These are phyloP conservation scores for Lindgomyces ingoldianus DNA, from an alignment of 495 filamentous ascomycete species.

Conservation along the genomic window DNA sequence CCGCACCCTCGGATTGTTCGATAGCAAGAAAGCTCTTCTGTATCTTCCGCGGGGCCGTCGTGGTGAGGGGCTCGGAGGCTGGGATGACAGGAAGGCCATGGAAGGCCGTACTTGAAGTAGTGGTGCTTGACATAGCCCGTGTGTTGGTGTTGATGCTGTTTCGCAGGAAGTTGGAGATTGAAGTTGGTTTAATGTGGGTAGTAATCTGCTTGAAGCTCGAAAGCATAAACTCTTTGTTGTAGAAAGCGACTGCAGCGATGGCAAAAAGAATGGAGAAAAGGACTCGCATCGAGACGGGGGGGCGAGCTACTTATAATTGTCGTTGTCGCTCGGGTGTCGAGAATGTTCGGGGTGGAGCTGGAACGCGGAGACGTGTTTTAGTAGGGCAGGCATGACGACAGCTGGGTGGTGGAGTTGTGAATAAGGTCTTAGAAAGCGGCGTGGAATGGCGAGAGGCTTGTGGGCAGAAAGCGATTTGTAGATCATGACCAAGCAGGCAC, in stretches of 20 bases:
- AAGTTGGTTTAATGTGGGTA: slow-evolving; percentile 18
- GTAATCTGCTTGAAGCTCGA: slow-evolving; percentile 31
- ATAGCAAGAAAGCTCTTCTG: slow-evolving; percentile 77
- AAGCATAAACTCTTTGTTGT: slow-evolving; percentile 39
- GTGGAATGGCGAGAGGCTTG: background rate
- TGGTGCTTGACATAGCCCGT: slow-evolving; percentile 28
- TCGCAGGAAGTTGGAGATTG: background rate
- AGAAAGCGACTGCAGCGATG: slow-evolving; percentile 42
- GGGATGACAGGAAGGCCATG: slow-evolving; percentile 48
- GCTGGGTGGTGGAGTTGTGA: background rate
- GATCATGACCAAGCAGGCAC: slow-evolving; percentile 17
- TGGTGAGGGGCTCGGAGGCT: slow-evolving; percentile 42
- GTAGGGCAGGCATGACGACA: slow-evolving; percentile 19
- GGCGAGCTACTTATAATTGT: slow-evolving; percentile 39
- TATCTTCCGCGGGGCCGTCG: slow-evolving; percentile 69
- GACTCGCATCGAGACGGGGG: slow-evolving; percentile 34
- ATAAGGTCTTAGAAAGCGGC: slow-evolving; percentile 24
- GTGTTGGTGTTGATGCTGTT: slow-evolving; percentile 10
- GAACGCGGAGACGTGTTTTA: slow-evolving; percentile 5
- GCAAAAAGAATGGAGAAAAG: slow-evolving; percentile 41
- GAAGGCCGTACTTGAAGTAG: slow-evolving; percentile 37
- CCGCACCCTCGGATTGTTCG: slow-evolving; percentile 87
- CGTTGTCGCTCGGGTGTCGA: slow-evolving; percentile 6
- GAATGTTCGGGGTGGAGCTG: slow-evolving; percentile 30
- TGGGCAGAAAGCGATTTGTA: slow-evolving; percentile 13